These are phyloP conservation scores for Zygnema circumcarinatum DNA, from an alignment of 139 green algal species.

Conservation along the genomic window DNA sequence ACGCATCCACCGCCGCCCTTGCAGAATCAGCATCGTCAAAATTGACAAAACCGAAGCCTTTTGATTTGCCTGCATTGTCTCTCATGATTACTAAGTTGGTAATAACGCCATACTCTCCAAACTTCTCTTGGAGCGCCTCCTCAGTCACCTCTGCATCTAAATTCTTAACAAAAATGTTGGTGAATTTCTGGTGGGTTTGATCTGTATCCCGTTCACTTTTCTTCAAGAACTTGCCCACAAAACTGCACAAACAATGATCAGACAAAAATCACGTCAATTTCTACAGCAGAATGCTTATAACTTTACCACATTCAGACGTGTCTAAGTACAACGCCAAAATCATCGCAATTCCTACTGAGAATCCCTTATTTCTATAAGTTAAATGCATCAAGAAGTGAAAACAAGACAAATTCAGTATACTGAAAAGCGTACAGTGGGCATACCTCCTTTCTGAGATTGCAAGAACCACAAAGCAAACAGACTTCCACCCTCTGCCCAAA, in stretches of 20 bases:
- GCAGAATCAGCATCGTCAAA: slow-evolving; percentile 66
- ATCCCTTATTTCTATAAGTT: background rate
- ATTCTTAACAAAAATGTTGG: slow-evolving; percentile 73
- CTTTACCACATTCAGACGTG: background rate
- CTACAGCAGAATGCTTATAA: background rate
- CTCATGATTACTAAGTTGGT: slow-evolving; percentile 60
- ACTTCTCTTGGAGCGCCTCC: slow-evolving; percentile 61
- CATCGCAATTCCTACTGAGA: background rate
- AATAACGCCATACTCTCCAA: slow-evolving; percentile 58
- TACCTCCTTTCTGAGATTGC: no score
- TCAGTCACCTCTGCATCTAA: slow-evolving; percentile 56
- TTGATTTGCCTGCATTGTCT: slow-evolving; percentile 64
- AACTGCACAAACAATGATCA: slow-evolving; percentile 45
- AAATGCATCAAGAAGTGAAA: no score
- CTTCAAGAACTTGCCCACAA: slow-evolving; percentile 64
- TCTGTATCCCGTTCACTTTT: slow-evolving; percentile 51
- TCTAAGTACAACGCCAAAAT: background rate
- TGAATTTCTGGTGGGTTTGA: slow-evolving; percentile 60
- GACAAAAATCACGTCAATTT: background rate
- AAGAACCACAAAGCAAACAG: no score
- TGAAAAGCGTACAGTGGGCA: no score
- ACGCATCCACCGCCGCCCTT: slow-evolving; percentile 58
- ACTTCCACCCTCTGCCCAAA: no score
- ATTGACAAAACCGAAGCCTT: slow-evolving; percentile 73
- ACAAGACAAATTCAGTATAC: no score